These are phyloP conservation scores for Vachellia pachyceras DNA, from an alignment of 306 rosid genomes.

Conservation along the genomic window DNA sequence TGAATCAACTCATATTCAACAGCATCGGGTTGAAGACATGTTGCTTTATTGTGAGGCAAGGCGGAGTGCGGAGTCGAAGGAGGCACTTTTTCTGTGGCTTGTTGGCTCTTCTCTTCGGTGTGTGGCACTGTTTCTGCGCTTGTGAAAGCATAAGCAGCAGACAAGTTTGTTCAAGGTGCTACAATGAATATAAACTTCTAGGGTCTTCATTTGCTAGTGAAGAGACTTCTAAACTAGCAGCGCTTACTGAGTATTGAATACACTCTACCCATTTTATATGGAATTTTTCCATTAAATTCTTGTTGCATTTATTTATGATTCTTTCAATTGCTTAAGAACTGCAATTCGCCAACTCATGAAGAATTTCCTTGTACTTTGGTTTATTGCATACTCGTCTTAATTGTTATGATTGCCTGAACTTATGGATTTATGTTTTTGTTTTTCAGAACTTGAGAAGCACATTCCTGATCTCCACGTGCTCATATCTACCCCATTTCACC, in stretches of 20 bases:
- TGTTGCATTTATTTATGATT: background rate
- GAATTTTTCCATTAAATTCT: background rate
- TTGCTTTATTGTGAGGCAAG: too few relatives aligned
- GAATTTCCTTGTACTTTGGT: background rate
- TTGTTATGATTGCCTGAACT: conserved; percentile 31
- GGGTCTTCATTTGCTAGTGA: background rate
- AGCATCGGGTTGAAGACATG: too few relatives aligned
- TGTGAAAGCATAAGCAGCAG: background rate
- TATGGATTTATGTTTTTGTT: conserved; percentile 2
- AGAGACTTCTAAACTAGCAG: background rate
- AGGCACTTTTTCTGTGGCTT: too few relatives aligned
- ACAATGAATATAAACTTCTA: background rate
- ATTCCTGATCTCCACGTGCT: conserved; percentile 83
- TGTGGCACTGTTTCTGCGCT: background rate
- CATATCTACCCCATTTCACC: conserved; percentile 93
- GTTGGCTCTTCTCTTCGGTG: too few relatives aligned
- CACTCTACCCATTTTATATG: background rate
- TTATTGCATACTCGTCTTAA: background rate
- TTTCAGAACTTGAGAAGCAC: conserved; percentile 84
- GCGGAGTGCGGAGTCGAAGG: too few relatives aligned
- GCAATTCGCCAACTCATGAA: background rate
- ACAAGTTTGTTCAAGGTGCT: background rate
- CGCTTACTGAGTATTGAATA: background rate
- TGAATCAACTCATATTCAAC: too few relatives aligned
- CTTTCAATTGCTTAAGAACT: background rate